Evolutionary conservation across 2,329 filamentous ascomycete genomes (phyloP).

Genomic region (Neonectria neomacrospora): DNA sequence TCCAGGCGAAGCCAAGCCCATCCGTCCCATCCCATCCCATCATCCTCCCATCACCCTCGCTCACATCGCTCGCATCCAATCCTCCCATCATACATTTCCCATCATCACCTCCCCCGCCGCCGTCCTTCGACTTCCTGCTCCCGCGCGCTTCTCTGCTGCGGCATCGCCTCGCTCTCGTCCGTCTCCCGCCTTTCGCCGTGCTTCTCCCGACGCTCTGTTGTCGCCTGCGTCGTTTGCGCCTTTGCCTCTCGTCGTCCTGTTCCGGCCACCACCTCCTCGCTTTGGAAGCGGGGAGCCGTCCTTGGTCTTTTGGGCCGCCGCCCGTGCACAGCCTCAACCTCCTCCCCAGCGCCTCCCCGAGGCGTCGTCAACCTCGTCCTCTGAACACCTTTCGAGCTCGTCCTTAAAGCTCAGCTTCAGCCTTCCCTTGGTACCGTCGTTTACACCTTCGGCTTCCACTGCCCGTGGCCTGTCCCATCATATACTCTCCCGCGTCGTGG

Average conservation of each 20-base stretch:
- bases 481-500: slow-evolving; percentile 33
- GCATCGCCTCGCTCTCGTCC: slow-evolving; percentile 14
- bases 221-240: slow-evolving; percentile 29
- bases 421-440: slow-evolving; percentile 26
- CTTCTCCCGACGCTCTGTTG: slow-evolving; percentile 11
- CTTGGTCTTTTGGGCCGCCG: slow-evolving; percentile 42
- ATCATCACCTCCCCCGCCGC: slow-evolving; percentile 6
- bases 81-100: slow-evolving; percentile 23
- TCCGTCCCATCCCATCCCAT: slow-evolving; percentile 12
- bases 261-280: slow-evolving; percentile 42
- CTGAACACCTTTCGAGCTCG: slow-evolving; percentile 32
- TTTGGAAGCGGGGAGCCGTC: slow-evolving; percentile 46
- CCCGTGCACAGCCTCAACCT: slow-evolving; percentile 49
- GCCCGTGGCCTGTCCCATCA: slow-evolving; percentile 31
- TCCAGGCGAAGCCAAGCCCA: background rate
- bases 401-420: slow-evolving; percentile 27
- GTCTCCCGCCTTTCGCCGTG: slow-evolving; percentile 7
- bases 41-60: slow-evolving; percentile 10
- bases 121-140: slow-evolving; percentile 8
- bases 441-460: slow-evolving; percentile 30
- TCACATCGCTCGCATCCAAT: slow-evolving; percentile 7
- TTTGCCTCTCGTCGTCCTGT: slow-evolving; percentile 33
- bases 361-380: slow-evolving; percentile 40
- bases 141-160: slow-evolving; percentile 7
- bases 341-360: slow-evolving; percentile 30